phyloP scores from a whole-genome alignment of 208 protist genomes.

The Trypanosomatidae sp. region DNA sequence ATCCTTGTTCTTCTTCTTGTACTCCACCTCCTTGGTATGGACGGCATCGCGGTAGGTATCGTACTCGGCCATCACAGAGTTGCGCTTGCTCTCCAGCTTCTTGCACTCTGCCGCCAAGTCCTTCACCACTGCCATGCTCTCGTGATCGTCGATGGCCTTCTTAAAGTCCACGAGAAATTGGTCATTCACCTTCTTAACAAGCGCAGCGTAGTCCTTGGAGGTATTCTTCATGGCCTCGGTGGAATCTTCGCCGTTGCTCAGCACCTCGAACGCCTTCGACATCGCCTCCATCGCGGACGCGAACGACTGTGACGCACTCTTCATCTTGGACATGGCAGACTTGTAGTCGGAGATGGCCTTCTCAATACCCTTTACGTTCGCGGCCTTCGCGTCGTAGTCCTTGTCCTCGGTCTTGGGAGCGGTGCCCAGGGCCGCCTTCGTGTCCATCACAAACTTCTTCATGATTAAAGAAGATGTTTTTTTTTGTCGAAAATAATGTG shows the following conservation, averaged over 20 bases:
- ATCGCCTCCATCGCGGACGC: constrained; percentile 27
- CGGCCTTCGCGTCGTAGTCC: constrained; percentile 37
- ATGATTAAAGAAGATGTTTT: no score
- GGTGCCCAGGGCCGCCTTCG: constrained; percentile 32
- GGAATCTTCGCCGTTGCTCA: constrained; percentile 19
- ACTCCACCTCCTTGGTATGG: constrained; percentile 46
- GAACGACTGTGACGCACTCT: constrained; percentile 30
- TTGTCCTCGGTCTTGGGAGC: constrained; percentile 49
- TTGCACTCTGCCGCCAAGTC: constrained; percentile 36
- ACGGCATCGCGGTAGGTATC: constrained; percentile 60
- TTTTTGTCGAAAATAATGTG: no score
- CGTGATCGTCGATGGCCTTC: constrained; percentile 31
- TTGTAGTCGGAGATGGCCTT: constrained; percentile 27
- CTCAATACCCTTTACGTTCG: constrained; percentile 26
- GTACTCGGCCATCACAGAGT: constrained; percentile 50
- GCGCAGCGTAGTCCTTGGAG: constrained; percentile 9
- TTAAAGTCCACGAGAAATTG: constrained; percentile 35
- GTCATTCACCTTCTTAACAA: constrained; percentile 17
- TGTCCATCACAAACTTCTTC: constrained; percentile 56
- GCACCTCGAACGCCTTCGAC: constrained; percentile 34
- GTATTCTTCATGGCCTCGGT: constrained; percentile 18
- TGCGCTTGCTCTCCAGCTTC: constrained; percentile 39
- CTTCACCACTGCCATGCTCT: constrained; percentile 24
- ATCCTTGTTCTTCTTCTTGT: constrained; percentile 60
- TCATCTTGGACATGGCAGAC: constrained; percentile 28